phyloP scores from a whole-genome alignment of 1,284 basidiomycete species.

The Gastroboletus turbinatus region DNA sequence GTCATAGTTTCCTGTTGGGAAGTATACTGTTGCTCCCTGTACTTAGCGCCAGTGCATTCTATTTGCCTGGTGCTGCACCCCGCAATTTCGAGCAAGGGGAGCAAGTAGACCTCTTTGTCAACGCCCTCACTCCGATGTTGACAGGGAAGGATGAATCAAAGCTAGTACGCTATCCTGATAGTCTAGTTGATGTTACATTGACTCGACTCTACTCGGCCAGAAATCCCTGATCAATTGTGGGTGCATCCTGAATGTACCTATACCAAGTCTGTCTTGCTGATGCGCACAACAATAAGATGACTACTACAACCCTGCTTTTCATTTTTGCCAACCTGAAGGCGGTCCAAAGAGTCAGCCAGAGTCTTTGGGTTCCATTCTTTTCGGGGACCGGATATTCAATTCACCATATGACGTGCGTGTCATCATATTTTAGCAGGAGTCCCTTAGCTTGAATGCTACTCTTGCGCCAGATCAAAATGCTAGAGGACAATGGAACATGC shows the following conservation, averaged over 20 bases:
- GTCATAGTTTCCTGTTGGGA: slow-evolving; percentile 11
- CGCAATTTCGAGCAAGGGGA: slow-evolving; percentile 74
- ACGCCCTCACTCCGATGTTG: slow-evolving; percentile 85
- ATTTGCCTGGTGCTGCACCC: slow-evolving; percentile 78
- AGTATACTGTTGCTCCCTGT: slow-evolving; percentile 21
- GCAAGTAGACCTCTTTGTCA: slow-evolving; percentile 77
- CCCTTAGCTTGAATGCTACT: slow-evolving; percentile 4
- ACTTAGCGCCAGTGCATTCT: slow-evolving; percentile 49
- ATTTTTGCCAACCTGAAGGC: slow-evolving; percentile 82
- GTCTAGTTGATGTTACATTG: slow-evolving; percentile 8
- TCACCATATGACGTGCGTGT: slow-evolving; percentile 80
- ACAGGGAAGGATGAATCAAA: slow-evolving; percentile 70
- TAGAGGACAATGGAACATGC: slow-evolving; percentile 73
- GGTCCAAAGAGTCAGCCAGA: slow-evolving; percentile 83
- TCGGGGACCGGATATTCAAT: slow-evolving; percentile 94
- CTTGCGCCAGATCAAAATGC: slow-evolving; percentile 66
- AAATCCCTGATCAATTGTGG: slow-evolving; percentile 83
- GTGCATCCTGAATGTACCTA: slow-evolving; percentile 20
- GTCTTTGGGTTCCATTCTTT: slow-evolving; percentile 89
- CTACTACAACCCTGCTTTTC: slow-evolving; percentile 84
- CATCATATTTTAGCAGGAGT: slow-evolving; percentile 1
- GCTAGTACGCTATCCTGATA: slow-evolving; percentile 52
- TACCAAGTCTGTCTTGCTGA: slow-evolving; percentile 12
- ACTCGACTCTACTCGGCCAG: slow-evolving; percentile 38
- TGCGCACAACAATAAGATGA: slow-evolving; percentile 53